These are phyloP conservation scores for Aphanomyces invadans DNA, from an alignment of 352 stramenopile genomes.

Conservation along the genomic window DNA sequence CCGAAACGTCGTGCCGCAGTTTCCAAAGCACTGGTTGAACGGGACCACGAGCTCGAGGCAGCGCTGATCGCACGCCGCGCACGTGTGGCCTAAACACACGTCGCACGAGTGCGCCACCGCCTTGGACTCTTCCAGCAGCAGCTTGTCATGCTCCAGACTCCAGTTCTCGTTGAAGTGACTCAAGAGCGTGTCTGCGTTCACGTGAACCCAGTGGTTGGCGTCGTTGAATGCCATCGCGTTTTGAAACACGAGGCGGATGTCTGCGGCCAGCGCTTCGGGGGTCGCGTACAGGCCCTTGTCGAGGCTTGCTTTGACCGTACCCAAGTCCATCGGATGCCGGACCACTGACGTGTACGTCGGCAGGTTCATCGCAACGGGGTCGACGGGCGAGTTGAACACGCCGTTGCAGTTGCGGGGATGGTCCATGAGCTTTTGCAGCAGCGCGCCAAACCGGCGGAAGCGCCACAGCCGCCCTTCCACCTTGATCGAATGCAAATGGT, in stretches of 20 bases:
- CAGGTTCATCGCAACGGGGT: constrained; percentile 56
- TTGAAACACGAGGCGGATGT: constrained; percentile 84
- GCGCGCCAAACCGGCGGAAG: constrained; percentile 56
- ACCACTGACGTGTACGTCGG: constrained; percentile 65
- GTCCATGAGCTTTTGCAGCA: constrained; percentile 65
- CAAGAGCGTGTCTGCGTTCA: constrained; percentile 54
- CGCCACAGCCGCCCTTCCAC: constrained; percentile 49
- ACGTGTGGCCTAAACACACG: constrained; percentile 59
- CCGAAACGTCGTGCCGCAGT: constrained; percentile 66
- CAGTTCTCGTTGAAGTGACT: constrained; percentile 58
- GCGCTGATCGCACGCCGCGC: constrained; percentile 61
- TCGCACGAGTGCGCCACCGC: constrained; percentile 38
- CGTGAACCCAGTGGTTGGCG: constrained; percentile 63
- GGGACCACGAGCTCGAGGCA: constrained; percentile 54
- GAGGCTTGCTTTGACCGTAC: constrained; percentile 80
- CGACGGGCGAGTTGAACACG: constrained; percentile 69
- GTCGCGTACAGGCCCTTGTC: constrained; percentile 75
- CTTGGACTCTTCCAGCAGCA: constrained; percentile 36
- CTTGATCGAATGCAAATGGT: constrained; percentile 12
- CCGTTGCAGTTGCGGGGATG: constrained; percentile 61
- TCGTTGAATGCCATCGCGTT: constrained; percentile 87
- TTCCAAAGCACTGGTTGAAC: constrained; percentile 63
- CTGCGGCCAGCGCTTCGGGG: constrained; percentile 64
- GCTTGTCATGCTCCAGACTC: constrained; percentile 35
- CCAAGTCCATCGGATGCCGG: constrained; percentile 86